Conservation (phyloP, 371 early-diverging fungal species). For the Dinochytrium kinnereticum region DNA sequence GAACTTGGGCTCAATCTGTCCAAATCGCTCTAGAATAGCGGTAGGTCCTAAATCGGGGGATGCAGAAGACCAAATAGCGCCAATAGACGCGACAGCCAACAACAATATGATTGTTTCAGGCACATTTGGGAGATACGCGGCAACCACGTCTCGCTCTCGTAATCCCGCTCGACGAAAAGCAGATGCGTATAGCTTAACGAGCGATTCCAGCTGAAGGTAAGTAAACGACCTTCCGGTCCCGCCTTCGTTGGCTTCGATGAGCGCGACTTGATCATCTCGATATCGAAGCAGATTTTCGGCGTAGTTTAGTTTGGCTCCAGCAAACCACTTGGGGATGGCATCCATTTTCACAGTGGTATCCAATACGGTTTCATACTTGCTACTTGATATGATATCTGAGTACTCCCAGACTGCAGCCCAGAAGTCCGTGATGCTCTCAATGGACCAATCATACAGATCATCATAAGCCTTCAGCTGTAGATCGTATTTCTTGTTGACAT, state of each 20-base stretch:
- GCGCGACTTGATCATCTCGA: conserved; percentile 68
- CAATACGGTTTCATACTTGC: conserved; percentile 57
- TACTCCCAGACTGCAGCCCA: conserved; percentile 92
- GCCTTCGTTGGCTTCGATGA: conserved; percentile 72
- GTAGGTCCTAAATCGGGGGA: conserved; percentile 95
- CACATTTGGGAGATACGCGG: conserved; percentile 92
- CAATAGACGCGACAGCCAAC: conserved; percentile 92
- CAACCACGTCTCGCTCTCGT: conserved; percentile 85
- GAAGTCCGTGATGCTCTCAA: conserved; percentile 71
- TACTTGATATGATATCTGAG: conserved; percentile 68
- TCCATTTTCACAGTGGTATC: conserved; percentile 77
- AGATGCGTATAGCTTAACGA: conserved; percentile 73
- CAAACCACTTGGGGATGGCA: conserved; percentile 90
- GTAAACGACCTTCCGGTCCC: conserved; percentile 55
- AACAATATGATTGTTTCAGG: conserved; percentile 84
- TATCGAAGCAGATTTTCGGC: conserved; percentile 81
- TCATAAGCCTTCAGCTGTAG: conserved; percentile 53
- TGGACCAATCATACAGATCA: conserved; percentile 86
- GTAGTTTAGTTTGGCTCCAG: conserved; percentile 83
- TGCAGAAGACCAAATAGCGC: conserved; percentile 93
- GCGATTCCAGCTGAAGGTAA: conserved; percentile 75
- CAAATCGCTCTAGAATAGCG: conserved; percentile 93
- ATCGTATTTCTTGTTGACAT: conserved; percentile 66
- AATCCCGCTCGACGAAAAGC: conserved; percentile 79
- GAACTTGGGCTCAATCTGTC: conserved; percentile 93